Base-by-base conservation (phyloP, 2,329 filamentous ascomycete genomes). In the Zymoseptoria ardabiliae region DNA sequence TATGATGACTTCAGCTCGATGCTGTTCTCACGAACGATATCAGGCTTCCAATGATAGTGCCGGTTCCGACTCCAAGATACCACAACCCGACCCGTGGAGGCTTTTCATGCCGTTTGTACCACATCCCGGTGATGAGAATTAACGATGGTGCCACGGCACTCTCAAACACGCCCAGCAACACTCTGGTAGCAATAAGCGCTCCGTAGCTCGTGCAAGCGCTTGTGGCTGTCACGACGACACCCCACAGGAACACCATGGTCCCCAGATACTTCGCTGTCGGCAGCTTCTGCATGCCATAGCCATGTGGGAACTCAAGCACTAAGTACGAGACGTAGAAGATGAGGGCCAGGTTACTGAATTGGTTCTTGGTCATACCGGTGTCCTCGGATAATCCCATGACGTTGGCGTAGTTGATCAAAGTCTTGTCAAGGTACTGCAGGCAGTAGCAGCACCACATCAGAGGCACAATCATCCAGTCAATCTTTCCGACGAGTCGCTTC, bases 71-170 rank as follows among this genome's bases (percentile, higher is more conserved):
- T 0, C 82, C 85, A 3, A 82, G 77, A 64, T 88, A 88, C 85
- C 85, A 89, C n/a, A 80, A 79, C 0, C 84, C 84, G 2, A 87
- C 79, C 0, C 86, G 78, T 23, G 85, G 70, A 0, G 85, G 84
- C 70, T 88, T 85, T 66, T 89, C 84, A 28, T 63, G 25, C 28
- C 65, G 59, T 51, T 69, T 70, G 61, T 72, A 72, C 68, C 68
- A 71, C 75, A 81, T 81, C 3, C 76, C 75, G 0, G 81, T 83
- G 57, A 84, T 78, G 13, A 83, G 74, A 49, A 83, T 80, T 56
- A 85, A 76, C 20, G 78, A 77, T 0, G 82, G 82, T 0, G 80
- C 78, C 9, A 84, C 78, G 7, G 78, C 79, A 11, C 78, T 75
- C 66, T 85, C 82, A 59, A 83, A 82, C 50, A 76, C 76, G 13